A percentile compares a stretch with the other conserved stretches of the same genome.
Evolutionary conservation across 495 filamentous ascomycete genomes (phyloP).

Genomic region (Trichoderma gamsii): DNA sequence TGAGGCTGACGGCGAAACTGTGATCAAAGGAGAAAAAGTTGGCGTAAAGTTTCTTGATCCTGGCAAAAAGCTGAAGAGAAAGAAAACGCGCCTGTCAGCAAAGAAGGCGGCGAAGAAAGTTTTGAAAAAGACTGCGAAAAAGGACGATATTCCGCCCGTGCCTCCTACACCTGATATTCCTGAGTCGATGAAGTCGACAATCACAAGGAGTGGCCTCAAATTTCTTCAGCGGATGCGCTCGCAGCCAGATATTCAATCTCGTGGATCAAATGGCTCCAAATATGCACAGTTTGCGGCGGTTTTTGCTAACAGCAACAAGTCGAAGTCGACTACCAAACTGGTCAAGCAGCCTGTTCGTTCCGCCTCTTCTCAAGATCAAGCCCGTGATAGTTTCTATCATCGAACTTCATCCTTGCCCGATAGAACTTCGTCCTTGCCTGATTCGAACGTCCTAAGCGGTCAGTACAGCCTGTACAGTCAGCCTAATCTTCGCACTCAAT

Average conservation of each 20-base stretch:
- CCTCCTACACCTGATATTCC: background rate
- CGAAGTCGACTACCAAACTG: background rate
- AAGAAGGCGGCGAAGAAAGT: background rate
- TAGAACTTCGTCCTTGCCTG: background rate
- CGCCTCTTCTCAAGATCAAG: background rate
- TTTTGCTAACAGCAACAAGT: background rate
- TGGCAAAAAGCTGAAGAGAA: background rate
- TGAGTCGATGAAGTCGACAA: background rate
- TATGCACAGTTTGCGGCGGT: background rate
- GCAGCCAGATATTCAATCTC: background rate
- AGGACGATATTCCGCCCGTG: background rate
- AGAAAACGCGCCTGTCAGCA: background rate
- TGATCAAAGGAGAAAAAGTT: background rate
- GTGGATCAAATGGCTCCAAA: background rate
- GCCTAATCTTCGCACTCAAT: background rate
- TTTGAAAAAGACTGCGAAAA: too few relatives aligned
- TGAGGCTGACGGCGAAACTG: slow-evolving; percentile 1
- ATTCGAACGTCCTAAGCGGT: background rate
- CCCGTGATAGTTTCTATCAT: background rate
- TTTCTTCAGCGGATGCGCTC: slow-evolving; percentile 4
- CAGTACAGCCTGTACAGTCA: background rate
- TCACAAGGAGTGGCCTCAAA: background rate
- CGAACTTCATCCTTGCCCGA: background rate
- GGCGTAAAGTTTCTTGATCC: background rate
- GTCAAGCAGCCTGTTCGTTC: background rate